Evolutionary conservation across 768 basidiomycete genomes (phyloP), one percentile per base, ranked within the genome.

Genomic region (Leucocoprinus sp.): DNA sequence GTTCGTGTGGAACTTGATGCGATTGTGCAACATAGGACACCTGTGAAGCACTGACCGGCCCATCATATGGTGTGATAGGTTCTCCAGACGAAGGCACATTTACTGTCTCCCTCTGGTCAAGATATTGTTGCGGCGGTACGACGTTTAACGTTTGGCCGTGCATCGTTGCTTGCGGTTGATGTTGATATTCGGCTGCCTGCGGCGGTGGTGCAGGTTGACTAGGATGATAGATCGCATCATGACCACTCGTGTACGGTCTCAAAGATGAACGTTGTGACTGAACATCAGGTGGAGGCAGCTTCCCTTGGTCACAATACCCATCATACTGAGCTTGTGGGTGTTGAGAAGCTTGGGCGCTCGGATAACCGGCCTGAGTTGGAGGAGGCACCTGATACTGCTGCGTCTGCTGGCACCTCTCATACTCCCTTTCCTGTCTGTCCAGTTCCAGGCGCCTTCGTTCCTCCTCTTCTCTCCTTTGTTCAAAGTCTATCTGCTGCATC

Each of bases 71-170:
- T 28, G 50, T 35, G 7, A 39, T 26, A 17, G 55, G 42, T 29
- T 51, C 26, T 23, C 24, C 12, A 41, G 26, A 55, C 23, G 39
- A 57, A 48, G n/a, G 54, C 18, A 12, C 42, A 36, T 8, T 50
- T 24, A n/a, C 53, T 38, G 27, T 21, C 17, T 28, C 43, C 23
- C 35, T 28, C 34, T 48, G 31, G 39, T 47, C 51, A 27, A 52
- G 49, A 41, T 37, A 55, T 42, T 58, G 57, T 15, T 60, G 55
- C 1, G 56, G 52, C 8, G 63, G 57, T 8, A 59, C 50, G n/a
- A 55, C 27, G 34, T 66, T 63, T 57, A 62, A 57, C 15, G 59
- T 55, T 37, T 67, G 48, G 43, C 54, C 51, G 8, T 12, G 37
- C 8, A 34, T 35, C 7, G 37, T 28, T 14, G 31, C 33, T 8